Base-by-base conservation (phyloP, 148 eudicot species). In the Rhododendron simsii region DNA sequence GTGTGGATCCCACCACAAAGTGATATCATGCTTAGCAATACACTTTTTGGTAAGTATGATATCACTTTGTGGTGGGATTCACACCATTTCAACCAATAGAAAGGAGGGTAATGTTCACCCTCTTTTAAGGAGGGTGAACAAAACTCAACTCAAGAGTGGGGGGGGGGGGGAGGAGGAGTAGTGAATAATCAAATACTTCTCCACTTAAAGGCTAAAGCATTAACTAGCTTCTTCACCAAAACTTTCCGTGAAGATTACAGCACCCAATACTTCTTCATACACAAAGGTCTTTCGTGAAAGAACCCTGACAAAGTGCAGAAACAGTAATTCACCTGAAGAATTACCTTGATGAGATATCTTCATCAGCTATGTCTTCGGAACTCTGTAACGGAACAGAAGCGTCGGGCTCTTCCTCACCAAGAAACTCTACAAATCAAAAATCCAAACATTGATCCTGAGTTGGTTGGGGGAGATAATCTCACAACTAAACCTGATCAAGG, bases 341-440 rank as follows among this genome's bases (percentile, higher is more conserved):
- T 84, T 93, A 97, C 99, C 98, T 94, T 78, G 99, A 97, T 88
- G 98, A 95, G 59, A 93, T 86, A 91, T 97, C 99, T 61, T 95
- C 98, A 76, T 94, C 98, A 75, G 83, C 88, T 85, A 91, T 88
- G 71, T 93, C 94, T 78, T 95, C 99, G 30, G 92, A 84, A 83
- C 87, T 89, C 82, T 88, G 92, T 63, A 87, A 48, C 80, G 95
- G 93, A 82, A 85, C 88, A 53, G 98, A 92, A 83, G 92, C 90
- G 57, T 89, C 95, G 69, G 93, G 88, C 85, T 91, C 98, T 82
- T 94, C 98, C 84, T 95, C 98, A 41, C 83, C 94, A 85, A 89
- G 91, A 35, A 89, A 88, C 41, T 93, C 98, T 95, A 88, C 41
- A 55, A 82, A 81, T 59, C 12, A 41, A 20, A 26, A 51, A 33